These are phyloP conservation scores for Aristolochia fimbriata DNA, from an alignment of 164 flowering plant genomes.

Conservation along the genomic window DNA sequence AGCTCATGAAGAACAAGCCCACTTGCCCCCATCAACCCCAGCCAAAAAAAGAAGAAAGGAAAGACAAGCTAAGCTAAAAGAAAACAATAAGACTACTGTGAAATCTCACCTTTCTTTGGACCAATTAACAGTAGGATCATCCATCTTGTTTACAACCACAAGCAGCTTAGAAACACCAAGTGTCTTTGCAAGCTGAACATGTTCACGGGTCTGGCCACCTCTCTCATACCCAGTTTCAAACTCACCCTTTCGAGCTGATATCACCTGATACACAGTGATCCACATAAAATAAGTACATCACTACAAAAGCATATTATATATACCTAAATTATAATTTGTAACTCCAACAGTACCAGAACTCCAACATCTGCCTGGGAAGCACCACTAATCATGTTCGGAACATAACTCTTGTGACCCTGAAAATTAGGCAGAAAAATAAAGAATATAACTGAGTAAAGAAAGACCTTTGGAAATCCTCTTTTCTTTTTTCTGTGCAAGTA, in stretches of 20 bases:
- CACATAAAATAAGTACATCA: background rate
- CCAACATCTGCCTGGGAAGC: slow-evolving; percentile 99
- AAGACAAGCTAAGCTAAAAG: no score
- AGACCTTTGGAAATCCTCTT: background rate
- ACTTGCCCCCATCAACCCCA: no score
- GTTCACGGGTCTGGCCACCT: slow-evolving; percentile 99
- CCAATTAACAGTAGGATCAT: slow-evolving; percentile 96
- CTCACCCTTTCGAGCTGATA: slow-evolving; percentile 98
- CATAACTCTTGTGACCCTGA: slow-evolving; percentile 99
- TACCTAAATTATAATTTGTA: background rate
- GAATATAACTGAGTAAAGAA: background rate
- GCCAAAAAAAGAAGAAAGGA: background rate
- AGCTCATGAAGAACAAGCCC: no score
- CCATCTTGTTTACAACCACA: slow-evolving; percentile 97
- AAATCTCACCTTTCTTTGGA: slow-evolving; percentile 66
- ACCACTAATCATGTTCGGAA: slow-evolving; percentile 99
- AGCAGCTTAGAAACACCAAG: slow-evolving; percentile 91
- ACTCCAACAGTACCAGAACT: slow-evolving; percentile 49
- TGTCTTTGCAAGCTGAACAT: slow-evolving; percentile 96
- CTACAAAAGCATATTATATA: no score
- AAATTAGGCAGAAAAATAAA: slow-evolving; percentile 8
- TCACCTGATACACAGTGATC: slow-evolving; percentile 36
- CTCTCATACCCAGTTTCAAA: slow-evolving; percentile 98
- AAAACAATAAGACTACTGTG: background rate
- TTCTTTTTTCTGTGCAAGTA: no score